Base-by-base conservation (phyloP, 306 rosid genomes). In the Quercus berberidifolia region DNA sequence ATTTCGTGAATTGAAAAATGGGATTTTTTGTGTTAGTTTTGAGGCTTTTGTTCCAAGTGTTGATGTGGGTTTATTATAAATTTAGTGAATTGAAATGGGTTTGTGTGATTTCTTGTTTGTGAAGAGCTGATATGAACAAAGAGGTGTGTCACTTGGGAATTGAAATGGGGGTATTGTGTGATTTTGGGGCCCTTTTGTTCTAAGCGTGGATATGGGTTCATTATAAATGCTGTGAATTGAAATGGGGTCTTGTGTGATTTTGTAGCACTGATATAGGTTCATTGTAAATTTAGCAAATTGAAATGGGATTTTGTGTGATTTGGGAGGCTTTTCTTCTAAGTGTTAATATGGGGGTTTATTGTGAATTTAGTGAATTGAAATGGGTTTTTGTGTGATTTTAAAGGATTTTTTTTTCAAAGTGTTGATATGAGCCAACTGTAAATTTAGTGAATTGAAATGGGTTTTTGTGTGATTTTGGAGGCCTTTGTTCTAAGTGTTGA, bases 41-140 rank as follows among this genome's bases (percentile, higher is more conserved):
- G 15, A 30, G 28, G 2, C 69, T 14, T 73, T 5, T 64, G 33
- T 17, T 78, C 6, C 55, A 65, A 33, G n/a, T 4, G 63, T 54
- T 74, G 7, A 81, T 51, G 28, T 7, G 74, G 54, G 57, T 69
- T 74, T 70, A 46, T 57, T 72, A 9, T 74, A 69, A 43, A 43
- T 38, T 57, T 68, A 58, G 71, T 43, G 57, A 20, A 35, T 54
- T 12, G 67, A 49, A 57, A 69, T 51, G 73, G 70, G 55, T 62
- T 15, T 49, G 54, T 49, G 54, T 49, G 54, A 49, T 49, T 49
- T 49, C 54, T 49, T 49, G 54, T 11, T 12, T 49, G 54, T 49
- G 54, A 49, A 49, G 17, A 38, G 54, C 17, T 49, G 54, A 49
- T 49, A 49, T 12, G 54, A 49, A 49, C 54, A 49, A 49, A 9